Percentiles rank a stretch among this genome's conserved stretches.
phyloP scores from a whole-genome alignment of 352 stramenopile genomes.

The Pythium volutum region DNA sequence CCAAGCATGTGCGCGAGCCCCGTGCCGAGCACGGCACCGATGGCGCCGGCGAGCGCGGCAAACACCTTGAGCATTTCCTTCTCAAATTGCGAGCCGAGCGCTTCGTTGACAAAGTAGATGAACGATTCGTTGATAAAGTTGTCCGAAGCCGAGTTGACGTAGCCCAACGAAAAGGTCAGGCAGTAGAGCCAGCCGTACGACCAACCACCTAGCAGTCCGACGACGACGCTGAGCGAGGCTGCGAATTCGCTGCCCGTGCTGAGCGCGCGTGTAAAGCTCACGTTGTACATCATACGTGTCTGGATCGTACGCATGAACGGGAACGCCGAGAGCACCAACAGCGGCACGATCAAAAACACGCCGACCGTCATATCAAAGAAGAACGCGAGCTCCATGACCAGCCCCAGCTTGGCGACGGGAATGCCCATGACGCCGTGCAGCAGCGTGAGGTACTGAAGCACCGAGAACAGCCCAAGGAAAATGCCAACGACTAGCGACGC shows the following conservation, averaged over 20 bases:
- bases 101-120: constrained; percentile 71
- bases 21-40: constrained; percentile 49
- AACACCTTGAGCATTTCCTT: constrained; percentile 73
- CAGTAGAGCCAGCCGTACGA: constrained; percentile 80
- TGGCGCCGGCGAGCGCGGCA: constrained; percentile 46
- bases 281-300: constrained; percentile 91
- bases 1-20: constrained; percentile 55
- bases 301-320: constrained; percentile 89
- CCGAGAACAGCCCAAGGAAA: constrained; percentile 71
- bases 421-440: constrained; percentile 67
- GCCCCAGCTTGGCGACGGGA: constrained; percentile 56
- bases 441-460: constrained; percentile 75
- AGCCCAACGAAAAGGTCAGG: constrained; percentile 78
- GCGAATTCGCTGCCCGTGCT: constrained; percentile 82
- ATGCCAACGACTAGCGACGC: constrained; percentile 64
- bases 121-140: constrained; percentile 87
- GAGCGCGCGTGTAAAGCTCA: constrained; percentile 78
- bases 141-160: constrained; percentile 67
- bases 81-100: constrained; percentile 42
- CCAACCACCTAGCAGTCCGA: constrained; percentile 68
- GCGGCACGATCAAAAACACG: constrained; percentile 65
- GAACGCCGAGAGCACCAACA: constrained; percentile 76
- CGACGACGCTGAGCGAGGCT: constrained; percentile 70
- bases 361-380: constrained; percentile 87
- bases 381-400: constrained; percentile 78